Base-by-base conservation (phyloP, 805 yeast species). In the Suhomyces canberraensis region DNA sequence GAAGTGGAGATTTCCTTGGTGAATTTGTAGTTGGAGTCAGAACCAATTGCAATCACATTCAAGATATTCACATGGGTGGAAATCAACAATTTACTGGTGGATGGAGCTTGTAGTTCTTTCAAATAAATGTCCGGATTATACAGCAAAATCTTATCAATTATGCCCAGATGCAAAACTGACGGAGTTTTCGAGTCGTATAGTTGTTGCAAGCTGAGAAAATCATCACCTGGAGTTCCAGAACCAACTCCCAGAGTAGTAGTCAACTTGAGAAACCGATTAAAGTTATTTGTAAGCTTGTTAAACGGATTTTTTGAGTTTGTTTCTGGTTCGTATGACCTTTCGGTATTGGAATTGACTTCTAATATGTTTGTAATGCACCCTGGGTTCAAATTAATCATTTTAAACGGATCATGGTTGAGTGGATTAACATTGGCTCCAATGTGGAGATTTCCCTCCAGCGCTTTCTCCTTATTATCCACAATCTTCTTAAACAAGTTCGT, bases 341-440 rank as follows among this genome's bases (percentile, higher is more conserved):
- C 25, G 22, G 19, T 27, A 29, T 25, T 14, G 16, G 21, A 25
- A 6, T 40, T 32, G 20, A 52, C 29, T 9, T 39, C 44, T 8
- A 55, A 36, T 27, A 54, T 40, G 3, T 44, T 35, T 8, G 48
- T 40, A 14, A 71, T 41, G 44, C 81, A 76, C 0, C 84, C 81
- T 0, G 82, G 81, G 14, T 71, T 76, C 36, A 77, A 54, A 46
- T 71, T 77, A 15, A 76, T 78, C 18, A 66, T 59, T 36, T 66
- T 65, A 47, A 72, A 77, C 1, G 77, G 74, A 47, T 78, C 84
- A 4, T 78, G 71, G 28, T 56, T 42, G 36, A 78, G 53, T 0
- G 82, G 78, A 40, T 75, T 76, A 19, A 77, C 64, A 30, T 66
- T 66, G 29, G 81, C 78, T 0, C 81, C 84, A 15, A 77, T 62